Evolutionary conservation across 805 yeast species (phyloP).

Genomic region (Phaffomyces thermotolerans): DNA sequence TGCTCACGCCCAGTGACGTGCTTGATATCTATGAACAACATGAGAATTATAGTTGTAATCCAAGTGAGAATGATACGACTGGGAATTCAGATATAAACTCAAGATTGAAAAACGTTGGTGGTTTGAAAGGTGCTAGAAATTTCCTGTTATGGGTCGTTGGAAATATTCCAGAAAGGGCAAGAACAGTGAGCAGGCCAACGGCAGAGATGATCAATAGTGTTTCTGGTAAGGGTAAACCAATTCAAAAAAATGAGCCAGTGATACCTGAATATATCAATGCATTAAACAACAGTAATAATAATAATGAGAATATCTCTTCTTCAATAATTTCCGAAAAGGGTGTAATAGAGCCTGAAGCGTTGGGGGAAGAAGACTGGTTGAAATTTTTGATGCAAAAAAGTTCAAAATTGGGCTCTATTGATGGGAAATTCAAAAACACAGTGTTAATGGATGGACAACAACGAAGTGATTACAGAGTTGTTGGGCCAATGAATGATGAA

Average conservation of each 20-base stretch:
- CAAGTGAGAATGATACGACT: not conserved
- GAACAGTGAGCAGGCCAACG: constrained; percentile 30
- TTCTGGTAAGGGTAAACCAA: constrained; percentile 10
- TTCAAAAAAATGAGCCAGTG: constrained; percentile 13
- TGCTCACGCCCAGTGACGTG: constrained; percentile 50
- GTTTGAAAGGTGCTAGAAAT: constrained; percentile 26
- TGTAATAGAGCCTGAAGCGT: constrained; percentile 1
- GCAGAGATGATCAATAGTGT: constrained; percentile 18
- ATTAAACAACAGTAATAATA: not conserved
- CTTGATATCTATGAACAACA: constrained; percentile 50
- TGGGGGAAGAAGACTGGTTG: constrained; percentile 31
- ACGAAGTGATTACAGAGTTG: constrained; percentile 12
- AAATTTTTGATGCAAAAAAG: constrained; percentile 25
- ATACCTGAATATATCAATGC: constrained; percentile 27
- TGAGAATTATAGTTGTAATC: constrained; percentile 25
- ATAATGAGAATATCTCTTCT: not conserved
- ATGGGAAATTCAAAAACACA: constrained; percentile 17
- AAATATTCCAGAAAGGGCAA: constrained; percentile 35
- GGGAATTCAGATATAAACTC: not conserved
- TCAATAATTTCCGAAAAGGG: no score
- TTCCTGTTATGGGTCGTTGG: constrained; percentile 54
- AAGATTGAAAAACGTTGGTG: not conserved
- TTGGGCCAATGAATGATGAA: constrained; percentile 13
- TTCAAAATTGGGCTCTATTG: constrained; percentile 13
- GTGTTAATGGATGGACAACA: constrained; percentile 9